Evolutionary conservation across 495 filamentous ascomycete species (phyloP).

Genomic region (Trichocladium uniseriatum): DNA sequence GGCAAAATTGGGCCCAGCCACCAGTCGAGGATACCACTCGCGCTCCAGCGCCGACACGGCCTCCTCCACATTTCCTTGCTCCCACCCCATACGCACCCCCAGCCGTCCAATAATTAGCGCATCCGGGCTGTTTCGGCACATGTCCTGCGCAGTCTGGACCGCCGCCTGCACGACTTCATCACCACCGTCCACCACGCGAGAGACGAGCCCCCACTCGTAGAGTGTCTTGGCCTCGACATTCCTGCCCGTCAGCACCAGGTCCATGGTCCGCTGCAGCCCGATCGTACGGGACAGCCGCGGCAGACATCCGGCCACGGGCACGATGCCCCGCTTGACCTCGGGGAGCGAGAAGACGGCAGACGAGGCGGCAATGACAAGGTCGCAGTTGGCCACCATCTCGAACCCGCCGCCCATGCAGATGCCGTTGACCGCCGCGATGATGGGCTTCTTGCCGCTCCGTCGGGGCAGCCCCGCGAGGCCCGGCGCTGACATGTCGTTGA

Average conservation of each 20-base stretch:
- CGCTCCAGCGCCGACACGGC: conserved; percentile 48
- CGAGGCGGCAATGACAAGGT: conserved; percentile 53
- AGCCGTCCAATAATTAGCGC: conserved; percentile 55
- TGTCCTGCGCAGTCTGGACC: conserved; percentile 39
- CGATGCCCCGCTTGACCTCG: conserved; percentile 61
- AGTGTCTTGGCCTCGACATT: conserved; percentile 48
- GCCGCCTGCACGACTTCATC: conserved; percentile 35
- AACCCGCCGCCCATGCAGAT: conserved; percentile 64
- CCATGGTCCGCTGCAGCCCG: conserved; percentile 59
- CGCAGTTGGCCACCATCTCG: conserved; percentile 63
- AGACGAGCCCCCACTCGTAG: conserved; percentile 60
- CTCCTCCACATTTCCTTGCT: conserved; percentile 52
- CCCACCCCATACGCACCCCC: conserved; percentile 60
- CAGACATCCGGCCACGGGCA: conserved; percentile 59
- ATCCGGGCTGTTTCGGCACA: conserved; percentile 61
- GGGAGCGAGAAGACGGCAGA: conserved; percentile 52
- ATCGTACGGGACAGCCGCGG: conserved; percentile 54
- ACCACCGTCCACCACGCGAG: conserved; percentile 45
- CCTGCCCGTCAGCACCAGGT: conserved; percentile 59
- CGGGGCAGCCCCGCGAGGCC: conserved; percentile 49
- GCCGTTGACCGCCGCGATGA: conserved; percentile 72
- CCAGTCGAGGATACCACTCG: conserved; percentile 43
- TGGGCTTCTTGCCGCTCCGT: conserved; percentile 49
- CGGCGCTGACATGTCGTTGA: conserved; percentile 37
- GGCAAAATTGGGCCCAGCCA: conserved; percentile 49